These are phyloP conservation scores for Salix dunnii DNA, from an alignment of 345 rosid species.

Conservation along the genomic window DNA sequence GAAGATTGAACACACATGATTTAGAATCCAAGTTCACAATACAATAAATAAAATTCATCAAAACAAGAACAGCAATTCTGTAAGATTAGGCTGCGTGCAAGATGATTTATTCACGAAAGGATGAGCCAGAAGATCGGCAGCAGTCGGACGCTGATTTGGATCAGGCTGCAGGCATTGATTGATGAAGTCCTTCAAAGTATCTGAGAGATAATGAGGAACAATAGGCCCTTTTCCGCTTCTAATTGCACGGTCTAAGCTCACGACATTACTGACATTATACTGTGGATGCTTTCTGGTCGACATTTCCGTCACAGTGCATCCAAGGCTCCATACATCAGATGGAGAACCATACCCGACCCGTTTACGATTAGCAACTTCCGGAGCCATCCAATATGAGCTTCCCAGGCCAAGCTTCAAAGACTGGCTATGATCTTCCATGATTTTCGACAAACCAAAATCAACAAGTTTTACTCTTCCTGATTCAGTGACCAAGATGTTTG, in stretches of 20 bases:
- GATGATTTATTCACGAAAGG: conserved; percentile 16
- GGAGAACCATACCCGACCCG: conserved; percentile 50
- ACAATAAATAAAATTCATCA: no score
- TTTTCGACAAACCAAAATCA: conserved; percentile 46
- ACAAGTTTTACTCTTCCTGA: conserved; percentile 38
- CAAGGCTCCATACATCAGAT: conserved; percentile 89
- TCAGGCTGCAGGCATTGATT: conserved; percentile 14
- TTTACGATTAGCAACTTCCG: conserved; percentile 39
- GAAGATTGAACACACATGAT: no score
- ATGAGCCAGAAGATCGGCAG: conserved; percentile 21
- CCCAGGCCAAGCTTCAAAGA: conserved; percentile 14
- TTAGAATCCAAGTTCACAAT: no score
- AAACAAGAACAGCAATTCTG: background rate
- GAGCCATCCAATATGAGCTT: conserved; percentile 32
- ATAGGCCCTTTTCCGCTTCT: conserved; percentile 4
- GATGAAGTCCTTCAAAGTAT: conserved; percentile 6
- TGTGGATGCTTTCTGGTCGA: conserved; percentile 52
- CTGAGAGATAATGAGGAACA: conserved; percentile 11
- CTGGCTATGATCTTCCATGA: background rate
- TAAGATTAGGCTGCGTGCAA: no score
- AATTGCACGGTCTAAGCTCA: background rate
- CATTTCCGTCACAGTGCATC: conserved; percentile 80
- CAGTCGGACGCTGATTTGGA: conserved; percentile 15
- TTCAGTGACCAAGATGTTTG: conserved; percentile 34
- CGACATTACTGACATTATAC: conserved; percentile 31